Base-by-base conservation (phyloP, 371 early-diverging fungal genomes). In the Circinella minor region DNA sequence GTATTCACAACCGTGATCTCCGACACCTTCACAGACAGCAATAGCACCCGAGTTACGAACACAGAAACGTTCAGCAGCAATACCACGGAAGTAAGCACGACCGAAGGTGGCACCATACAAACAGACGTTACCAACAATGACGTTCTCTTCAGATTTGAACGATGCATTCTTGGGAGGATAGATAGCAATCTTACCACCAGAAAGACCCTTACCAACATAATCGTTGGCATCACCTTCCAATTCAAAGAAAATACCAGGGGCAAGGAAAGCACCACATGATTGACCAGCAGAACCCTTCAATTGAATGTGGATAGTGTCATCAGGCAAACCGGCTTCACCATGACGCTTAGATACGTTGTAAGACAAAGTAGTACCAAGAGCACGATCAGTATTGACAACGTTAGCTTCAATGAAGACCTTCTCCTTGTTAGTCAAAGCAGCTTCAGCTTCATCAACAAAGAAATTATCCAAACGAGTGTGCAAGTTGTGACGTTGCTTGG, bases 1-100 rank as follows among this genome's bases (percentile, higher is more conserved):
- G 87, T 98, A 98, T 84, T 98, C 99, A 83, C 97, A 97, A 61
- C 98, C 99, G 78, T 98, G 99, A 82, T 98, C 99, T 68, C 99
- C 98, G 9, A 94, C 92, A 70, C 99, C 99, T 85, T 98, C 99
- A 66, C 95, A 93, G 5, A 98, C 97, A 48, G 97, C 96, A 61
- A 80, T 80, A 17, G 98, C 99, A 68, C 99, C 99, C 8, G 96
- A 96, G 84, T 98, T 98, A 78, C 99, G 92, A 63, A 98, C 98
- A 68, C 94, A 92, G 88, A 98, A 98, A 75, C 99, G 92, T 81
- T 98, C 99, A 18, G 97, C 97, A 60, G 97, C 98, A 65, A 97
- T 87, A 77, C 99, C 99, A 73, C 92, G 83, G 84, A 98, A 90
- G 86, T 93, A 98, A 4, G 95, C 94, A 69, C 89, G 84, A 61